phyloP scores from a whole-genome alignment of 2,329 filamentous ascomycete genomes.

The Curvularia eragrostidis region DNA sequence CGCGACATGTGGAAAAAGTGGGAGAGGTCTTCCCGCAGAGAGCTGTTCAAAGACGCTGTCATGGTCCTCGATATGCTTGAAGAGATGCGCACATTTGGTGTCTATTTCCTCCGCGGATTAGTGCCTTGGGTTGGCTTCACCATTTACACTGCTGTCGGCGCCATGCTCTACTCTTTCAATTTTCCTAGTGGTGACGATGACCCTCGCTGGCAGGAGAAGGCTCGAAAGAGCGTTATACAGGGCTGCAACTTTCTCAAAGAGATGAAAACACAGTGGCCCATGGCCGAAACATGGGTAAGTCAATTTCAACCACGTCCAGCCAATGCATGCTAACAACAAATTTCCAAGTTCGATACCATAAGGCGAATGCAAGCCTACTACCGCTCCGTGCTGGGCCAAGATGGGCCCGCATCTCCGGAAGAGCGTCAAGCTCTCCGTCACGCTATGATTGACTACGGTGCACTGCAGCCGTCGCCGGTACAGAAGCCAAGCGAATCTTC shows the following conservation, averaged over 20 bases:
- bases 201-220: slow-evolving; percentile 41
- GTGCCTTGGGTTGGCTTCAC: slow-evolving; percentile 54
- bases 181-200: slow-evolving; percentile 48
- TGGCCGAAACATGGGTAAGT: slow-evolving; percentile 47
- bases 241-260: slow-evolving; percentile 50
- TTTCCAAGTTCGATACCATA: slow-evolving; percentile 47
- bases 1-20: slow-evolving; percentile 46
- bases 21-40: slow-evolving; percentile 46
- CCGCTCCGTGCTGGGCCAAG: slow-evolving; percentile 45
- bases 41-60: slow-evolving; percentile 47
- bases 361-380: slow-evolving; percentile 54
- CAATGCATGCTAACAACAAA: neutral
- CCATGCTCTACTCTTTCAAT: slow-evolving; percentile 51
- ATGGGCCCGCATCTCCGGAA: slow-evolving; percentile 45
- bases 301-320: neutral
- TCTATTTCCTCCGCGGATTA: slow-evolving; percentile 50
- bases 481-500: slow-evolving; percentile 41
- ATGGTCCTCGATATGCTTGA: slow-evolving; percentile 52
- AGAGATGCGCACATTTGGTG: slow-evolving; percentile 51
- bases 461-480: slow-evolving; percentile 49
- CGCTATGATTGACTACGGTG: slow-evolving; percentile 52
- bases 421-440: slow-evolving; percentile 47
- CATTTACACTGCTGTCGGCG: slow-evolving; percentile 51
- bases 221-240: slow-evolving; percentile 44
- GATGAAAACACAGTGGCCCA: slow-evolving; percentile 52